phyloP scores from a whole-genome alignment of 73 alveolate species.

The Paraurostyla sp. region DNA sequence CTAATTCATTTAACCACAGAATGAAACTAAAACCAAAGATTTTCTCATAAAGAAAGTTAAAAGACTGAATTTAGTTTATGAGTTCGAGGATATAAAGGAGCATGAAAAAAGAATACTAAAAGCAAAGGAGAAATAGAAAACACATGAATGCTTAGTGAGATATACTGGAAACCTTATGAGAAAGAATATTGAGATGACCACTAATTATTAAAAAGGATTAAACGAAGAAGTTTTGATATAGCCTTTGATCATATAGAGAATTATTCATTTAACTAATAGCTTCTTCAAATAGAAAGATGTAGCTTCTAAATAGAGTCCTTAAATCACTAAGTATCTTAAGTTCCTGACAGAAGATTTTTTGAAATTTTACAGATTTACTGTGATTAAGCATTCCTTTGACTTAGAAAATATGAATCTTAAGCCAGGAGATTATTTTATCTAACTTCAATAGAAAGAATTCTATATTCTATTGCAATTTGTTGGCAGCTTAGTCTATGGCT shows the following conservation, averaged over 20 bases:
- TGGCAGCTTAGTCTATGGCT: background rate
- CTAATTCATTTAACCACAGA: background rate
- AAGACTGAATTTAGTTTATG: constrained; percentile 44
- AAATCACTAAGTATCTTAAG: too few species aligned
- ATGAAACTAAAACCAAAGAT: too few species aligned
- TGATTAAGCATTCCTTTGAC: constrained; percentile 48
- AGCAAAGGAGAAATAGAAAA: constrained; percentile 29
- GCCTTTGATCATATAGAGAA: background rate
- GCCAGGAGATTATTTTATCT: background rate
- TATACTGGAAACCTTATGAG: constrained; percentile 34
- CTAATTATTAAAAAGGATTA: background rate
- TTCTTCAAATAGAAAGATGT: background rate
- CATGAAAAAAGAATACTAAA: constrained; percentile 28
- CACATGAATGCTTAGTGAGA: constrained; percentile 64
- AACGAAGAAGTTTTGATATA: background rate
- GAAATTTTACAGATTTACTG: constrained; percentile 40
- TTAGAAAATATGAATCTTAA: background rate
- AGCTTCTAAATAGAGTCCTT: background rate
- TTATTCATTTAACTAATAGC: background rate
- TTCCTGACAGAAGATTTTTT: constrained; percentile 13
- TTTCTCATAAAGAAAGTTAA: constrained; percentile 9
- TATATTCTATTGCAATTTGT: background rate
- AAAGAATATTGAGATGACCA: background rate
- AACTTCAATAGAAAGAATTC: constrained; percentile 23
- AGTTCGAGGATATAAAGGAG: constrained; percentile 13